phyloP scores from a whole-genome alignment of 2,329 filamentous ascomycete genomes.

The Elsinoe arachidis region DNA sequence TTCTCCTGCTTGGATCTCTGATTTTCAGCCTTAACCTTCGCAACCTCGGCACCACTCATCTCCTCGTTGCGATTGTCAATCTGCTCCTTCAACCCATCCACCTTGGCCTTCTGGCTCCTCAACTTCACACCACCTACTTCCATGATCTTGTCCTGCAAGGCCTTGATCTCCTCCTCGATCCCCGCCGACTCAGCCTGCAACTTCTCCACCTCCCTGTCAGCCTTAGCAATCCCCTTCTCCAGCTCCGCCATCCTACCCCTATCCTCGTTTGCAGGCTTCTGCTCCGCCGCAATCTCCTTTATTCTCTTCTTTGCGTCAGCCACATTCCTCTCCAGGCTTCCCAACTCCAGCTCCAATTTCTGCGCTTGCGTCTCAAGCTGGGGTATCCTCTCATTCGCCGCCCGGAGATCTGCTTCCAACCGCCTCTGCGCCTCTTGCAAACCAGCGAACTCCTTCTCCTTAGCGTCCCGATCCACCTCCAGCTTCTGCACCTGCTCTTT shows the following conservation, averaged over 20 bases:
- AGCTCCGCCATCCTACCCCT: slow-evolving; percentile 63
- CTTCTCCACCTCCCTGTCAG: slow-evolving; percentile 70
- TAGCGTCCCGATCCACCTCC: slow-evolving; percentile 73
- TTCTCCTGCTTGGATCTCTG: slow-evolving; percentile 80
- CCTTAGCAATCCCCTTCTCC: slow-evolving; percentile 65
- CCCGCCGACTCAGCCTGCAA: slow-evolving; percentile 78
- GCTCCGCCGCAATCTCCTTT: slow-evolving; percentile 72
- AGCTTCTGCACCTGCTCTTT: slow-evolving; percentile 84
- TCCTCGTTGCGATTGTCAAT: slow-evolving; percentile 73
- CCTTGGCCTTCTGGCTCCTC: slow-evolving; percentile 78
- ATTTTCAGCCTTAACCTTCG: slow-evolving; percentile 89
- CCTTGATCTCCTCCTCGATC: slow-evolving; percentile 87
- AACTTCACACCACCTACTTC: slow-evolving; percentile 91
- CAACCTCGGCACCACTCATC: slow-evolving; percentile 76
- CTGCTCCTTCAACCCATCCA: slow-evolving; percentile 80
- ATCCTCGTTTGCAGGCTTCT: slow-evolving; percentile 72
- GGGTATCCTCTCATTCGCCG: slow-evolving; percentile 70
- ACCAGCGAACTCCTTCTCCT: slow-evolving; percentile 73
- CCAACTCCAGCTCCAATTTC: slow-evolving; percentile 80
- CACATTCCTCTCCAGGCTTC: slow-evolving; percentile 76
- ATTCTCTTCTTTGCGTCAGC: slow-evolving; percentile 76
- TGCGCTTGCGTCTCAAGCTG: slow-evolving; percentile 82
- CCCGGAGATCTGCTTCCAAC: slow-evolving; percentile 63
- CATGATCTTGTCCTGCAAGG: slow-evolving; percentile 95
- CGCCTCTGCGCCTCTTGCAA: slow-evolving; percentile 79